Conservation (phyloP, 352 stramenopile species). For the Elongisporangium prolatum region DNA sequence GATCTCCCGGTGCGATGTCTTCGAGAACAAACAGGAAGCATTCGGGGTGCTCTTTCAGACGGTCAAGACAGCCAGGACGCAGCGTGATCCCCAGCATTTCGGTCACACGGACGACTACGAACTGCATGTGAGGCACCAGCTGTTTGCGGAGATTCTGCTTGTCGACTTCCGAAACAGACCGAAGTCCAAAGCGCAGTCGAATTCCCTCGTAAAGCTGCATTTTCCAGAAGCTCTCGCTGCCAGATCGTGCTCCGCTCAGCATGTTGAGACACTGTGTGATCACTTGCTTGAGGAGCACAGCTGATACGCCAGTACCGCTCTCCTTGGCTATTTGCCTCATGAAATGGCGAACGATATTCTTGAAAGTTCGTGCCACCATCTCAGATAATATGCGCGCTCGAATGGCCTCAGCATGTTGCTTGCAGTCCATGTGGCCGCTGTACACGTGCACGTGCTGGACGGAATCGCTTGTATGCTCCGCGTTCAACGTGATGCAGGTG, state of each 20-base stretch:
- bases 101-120: slow-evolving; percentile 43
- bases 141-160: slow-evolving; percentile 63
- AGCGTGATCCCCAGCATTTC: slow-evolving; percentile 65
- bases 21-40: slow-evolving; percentile 75
- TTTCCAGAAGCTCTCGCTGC: slow-evolving; percentile 70
- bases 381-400: slow-evolving; percentile 71
- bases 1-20: slow-evolving; percentile 30
- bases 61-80: slow-evolving; percentile 26
- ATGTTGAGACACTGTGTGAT: slow-evolving; percentile 61
- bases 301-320: slow-evolving; percentile 34
- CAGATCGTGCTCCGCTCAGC: slow-evolving; percentile 46
- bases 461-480: slow-evolving; percentile 51
- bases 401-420: slow-evolving; percentile 43
- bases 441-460: slow-evolving; percentile 70
- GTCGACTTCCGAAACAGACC: slow-evolving; percentile 71
- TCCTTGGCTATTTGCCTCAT: slow-evolving; percentile 39
- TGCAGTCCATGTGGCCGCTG: slow-evolving; percentile 57
- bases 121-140: slow-evolving; percentile 38
- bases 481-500: slow-evolving; percentile 57
- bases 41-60: slow-evolving; percentile 43
- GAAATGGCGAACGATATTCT: slow-evolving; percentile 80
- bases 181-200: slow-evolving; percentile 58
- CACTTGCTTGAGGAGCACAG: slow-evolving; percentile 40
- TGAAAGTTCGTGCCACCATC: slow-evolving; percentile 86
- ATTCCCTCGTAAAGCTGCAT: slow-evolving; percentile 74